A percentile compares a stretch with the other conserved stretches of the same genome.
These are phyloP conservation scores for Kokia cookei DNA, from an alignment of 441 rosid species.

Conservation along the genomic window DNA sequence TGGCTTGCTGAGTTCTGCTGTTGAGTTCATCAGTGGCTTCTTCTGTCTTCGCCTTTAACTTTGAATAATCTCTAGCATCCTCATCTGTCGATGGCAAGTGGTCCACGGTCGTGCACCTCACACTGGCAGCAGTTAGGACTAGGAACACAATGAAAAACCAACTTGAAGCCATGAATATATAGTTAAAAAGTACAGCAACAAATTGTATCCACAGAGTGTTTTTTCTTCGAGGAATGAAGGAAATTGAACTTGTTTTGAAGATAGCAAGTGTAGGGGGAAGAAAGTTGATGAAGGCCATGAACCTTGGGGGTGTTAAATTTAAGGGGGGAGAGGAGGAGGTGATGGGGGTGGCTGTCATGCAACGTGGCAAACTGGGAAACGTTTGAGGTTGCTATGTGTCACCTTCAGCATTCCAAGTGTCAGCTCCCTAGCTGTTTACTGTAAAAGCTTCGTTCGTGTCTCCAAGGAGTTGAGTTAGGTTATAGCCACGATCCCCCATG, in stretches of 20 bases:
- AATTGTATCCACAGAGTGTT: too few relatives aligned
- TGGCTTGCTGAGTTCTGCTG: neutral
- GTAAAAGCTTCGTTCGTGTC: neutral
- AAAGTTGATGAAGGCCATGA: neutral
- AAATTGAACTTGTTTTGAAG: neutral
- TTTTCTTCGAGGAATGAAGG: neutral
- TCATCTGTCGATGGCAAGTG: constrained; percentile 19
- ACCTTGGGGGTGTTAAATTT: neutral
- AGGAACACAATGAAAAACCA: neutral
- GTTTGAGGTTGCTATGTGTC: neutral
- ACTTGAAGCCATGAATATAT: constrained; percentile 7
- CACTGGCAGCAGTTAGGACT: neutral
- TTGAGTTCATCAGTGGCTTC: neutral
- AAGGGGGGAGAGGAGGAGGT: neutral
- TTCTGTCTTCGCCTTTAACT: constrained; percentile 5
- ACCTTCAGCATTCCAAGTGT: neutral
- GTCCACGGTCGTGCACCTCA: constrained; percentile 7
- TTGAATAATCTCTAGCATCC: constrained; percentile 6
- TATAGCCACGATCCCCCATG: neutral
- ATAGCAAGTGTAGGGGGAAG: neutral
- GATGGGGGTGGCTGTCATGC: neutral
- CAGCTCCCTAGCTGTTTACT: neutral
- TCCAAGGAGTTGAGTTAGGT: neutral
- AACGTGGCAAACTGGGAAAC: constrained; percentile 6
- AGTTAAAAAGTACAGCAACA: neutral